A percentile compares a stretch with the other conserved stretches of the same genome.
Evolutionary conservation across 768 basidiomycete species (phyloP).

Genomic region (Naganishia antarctica): DNA sequence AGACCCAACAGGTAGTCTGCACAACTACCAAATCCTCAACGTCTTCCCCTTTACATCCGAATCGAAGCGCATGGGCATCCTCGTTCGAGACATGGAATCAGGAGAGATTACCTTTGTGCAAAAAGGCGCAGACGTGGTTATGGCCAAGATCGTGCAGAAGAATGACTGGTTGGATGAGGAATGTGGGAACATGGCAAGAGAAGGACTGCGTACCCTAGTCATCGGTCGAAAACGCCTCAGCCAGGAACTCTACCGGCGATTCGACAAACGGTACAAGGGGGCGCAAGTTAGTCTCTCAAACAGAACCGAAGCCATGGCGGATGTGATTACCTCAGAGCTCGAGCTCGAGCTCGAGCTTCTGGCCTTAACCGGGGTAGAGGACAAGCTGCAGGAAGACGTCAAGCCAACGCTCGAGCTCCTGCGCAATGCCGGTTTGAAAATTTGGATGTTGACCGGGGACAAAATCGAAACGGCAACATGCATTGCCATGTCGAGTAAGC

Average conservation of each 20-base stretch:
- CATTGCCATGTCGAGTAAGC: constrained; percentile 94
- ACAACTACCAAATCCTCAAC: constrained; percentile 80
- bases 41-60: constrained; percentile 98
- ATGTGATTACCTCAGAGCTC: constrained; percentile 67
- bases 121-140: constrained; percentile 98
- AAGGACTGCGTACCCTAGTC: constrained; percentile 89
- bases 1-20: constrained; percentile 60
- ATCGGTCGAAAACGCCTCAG: constrained; percentile 76
- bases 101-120: constrained; percentile 85
- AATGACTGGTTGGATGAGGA: constrained; percentile 99
- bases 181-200: constrained; percentile 95
- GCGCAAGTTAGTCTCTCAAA: constrained; percentile 71
- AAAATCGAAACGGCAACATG: constrained; percentile 98
- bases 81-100: constrained; percentile 71
- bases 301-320: constrained; percentile 72
- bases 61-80: constrained; percentile 97
- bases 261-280: constrained; percentile 65
- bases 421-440: constrained; percentile 93
- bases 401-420: constrained; percentile 86
- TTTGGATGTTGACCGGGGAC: constrained; percentile 99
- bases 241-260: constrained; percentile 65
- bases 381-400: constrained; percentile 96
- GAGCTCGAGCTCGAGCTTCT: constrained; percentile 87
- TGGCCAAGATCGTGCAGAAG: constrained; percentile 86
- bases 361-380: constrained; percentile 96